Percentiles rank a stretch among this genome's conserved stretches.
These are phyloP conservation scores for Collybiopsis confluens DNA, from an alignment of 768 basidiomycete genomes.

Conservation along the genomic window DNA sequence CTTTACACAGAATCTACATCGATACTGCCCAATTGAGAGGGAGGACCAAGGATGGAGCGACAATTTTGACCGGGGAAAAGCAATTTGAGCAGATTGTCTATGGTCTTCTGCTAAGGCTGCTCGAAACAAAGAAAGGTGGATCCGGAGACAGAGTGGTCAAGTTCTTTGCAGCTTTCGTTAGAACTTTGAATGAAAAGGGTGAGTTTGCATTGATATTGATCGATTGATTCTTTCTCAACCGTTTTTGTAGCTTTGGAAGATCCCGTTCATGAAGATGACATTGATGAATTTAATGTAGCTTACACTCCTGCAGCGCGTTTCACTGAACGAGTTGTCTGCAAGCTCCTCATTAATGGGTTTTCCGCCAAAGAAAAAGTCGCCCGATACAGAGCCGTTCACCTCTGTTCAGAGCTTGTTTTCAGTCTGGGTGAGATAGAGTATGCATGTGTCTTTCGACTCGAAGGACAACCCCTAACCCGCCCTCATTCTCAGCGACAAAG, in stretches of 20 bases:
- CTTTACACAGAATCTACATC: constrained; percentile 73
- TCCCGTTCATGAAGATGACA: constrained; percentile 34
- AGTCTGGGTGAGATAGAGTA: constrained; percentile 86
- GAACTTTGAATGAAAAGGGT: constrained; percentile 77
- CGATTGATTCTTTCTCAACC: background rate
- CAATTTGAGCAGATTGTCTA: constrained; percentile 68
- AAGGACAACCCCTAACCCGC: background rate
- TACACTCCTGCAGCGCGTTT: constrained; percentile 69
- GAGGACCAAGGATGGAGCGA: constrained; percentile 39
- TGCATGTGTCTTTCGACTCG: constrained; percentile 23
- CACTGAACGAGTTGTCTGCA: constrained; percentile 55
- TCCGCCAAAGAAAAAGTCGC: constrained; percentile 83
- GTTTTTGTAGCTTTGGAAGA: constrained; percentile 32
- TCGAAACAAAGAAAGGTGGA: constrained; percentile 74
- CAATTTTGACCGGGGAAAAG: constrained; percentile 69
- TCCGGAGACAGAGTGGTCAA: constrained; percentile 77
- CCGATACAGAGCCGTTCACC: constrained; percentile 73
- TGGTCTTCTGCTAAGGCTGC: constrained; percentile 53
- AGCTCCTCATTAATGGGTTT: constrained; percentile 75
- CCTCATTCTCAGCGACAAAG: constrained; percentile 55
- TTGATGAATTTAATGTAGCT: constrained; percentile 44
- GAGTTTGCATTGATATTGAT: too few species aligned
- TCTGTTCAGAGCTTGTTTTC: constrained; percentile 76
- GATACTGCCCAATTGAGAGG: constrained; percentile 56
- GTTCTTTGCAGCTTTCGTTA: constrained; percentile 78